Conservation (phyloP, 768 basidiomycete species). For the Imleria badia region DNA sequence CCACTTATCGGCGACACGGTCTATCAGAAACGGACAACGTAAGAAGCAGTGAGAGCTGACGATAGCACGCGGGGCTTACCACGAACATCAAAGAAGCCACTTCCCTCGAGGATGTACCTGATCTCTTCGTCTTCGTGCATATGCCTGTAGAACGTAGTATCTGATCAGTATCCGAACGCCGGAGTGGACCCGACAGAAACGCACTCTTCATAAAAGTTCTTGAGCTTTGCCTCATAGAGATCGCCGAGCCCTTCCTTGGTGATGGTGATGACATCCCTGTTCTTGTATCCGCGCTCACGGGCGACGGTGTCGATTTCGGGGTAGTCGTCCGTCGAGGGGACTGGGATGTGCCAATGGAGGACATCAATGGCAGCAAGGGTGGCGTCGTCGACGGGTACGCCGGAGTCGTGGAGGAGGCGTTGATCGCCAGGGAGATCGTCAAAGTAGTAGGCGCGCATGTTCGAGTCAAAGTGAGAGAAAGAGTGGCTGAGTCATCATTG, state of each 20-base stretch:
- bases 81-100: conserved; percentile 90
- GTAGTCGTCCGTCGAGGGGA: conserved; percentile 33
- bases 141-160: conserved; percentile 49
- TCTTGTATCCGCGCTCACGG: conserved; percentile 73
- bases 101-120: conserved; percentile 82
- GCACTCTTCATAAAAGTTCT: conserved; percentile 81
- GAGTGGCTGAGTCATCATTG: too few species aligned
- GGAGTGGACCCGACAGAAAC: conserved; percentile 16
- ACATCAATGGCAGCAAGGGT: conserved; percentile 61
- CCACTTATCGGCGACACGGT: conserved; percentile 70
- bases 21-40: conserved; percentile 33
- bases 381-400: conserved; percentile 49
- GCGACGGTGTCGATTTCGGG: conserved; percentile 63
- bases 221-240: conserved; percentile 78
- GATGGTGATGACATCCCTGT: conserved; percentile 76
- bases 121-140: conserved; percentile 98
- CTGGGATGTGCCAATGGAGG: conserved; percentile 64
- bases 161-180: not conserved
- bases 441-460: conserved; percentile 75
- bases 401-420: conserved; percentile 73
- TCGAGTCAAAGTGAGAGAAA: too few species aligned
- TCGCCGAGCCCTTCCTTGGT: conserved; percentile 80
- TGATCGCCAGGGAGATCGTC: conserved; percentile 78
- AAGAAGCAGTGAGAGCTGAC: not conserved
- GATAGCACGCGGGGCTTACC: conserved; percentile 43